A percentile compares a stretch with the other conserved stretches of the same genome.
Evolutionary conservation across 345 rosid genomes (phyloP).

Genomic region (Populus alba): DNA sequence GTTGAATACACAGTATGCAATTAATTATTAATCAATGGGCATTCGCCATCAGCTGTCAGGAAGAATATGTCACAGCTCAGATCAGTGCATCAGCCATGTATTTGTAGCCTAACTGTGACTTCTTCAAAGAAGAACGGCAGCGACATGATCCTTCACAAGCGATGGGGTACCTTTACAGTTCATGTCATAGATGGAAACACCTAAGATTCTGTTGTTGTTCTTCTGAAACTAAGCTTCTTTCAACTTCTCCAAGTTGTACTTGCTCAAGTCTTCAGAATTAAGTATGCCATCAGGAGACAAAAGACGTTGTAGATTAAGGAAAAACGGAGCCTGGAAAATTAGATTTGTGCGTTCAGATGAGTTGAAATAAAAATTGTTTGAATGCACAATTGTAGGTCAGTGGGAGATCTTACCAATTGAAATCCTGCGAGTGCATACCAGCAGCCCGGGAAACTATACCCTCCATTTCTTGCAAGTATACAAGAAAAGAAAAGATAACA

Average conservation of each 20-base stretch:
- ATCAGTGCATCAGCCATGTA: too few species aligned
- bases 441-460: conserved; percentile 26
- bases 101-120: too few species aligned
- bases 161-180: background rate
- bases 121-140: too few species aligned
- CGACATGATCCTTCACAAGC: too few species aligned
- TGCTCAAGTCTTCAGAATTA: conserved; percentile 31
- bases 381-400: too few species aligned
- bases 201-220: background rate
- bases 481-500: background rate
- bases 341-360: background rate
- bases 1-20: too few species aligned
- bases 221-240: conserved; percentile 25
- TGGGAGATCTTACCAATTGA: conserved; percentile 23
- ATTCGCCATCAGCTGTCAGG: too few species aligned
- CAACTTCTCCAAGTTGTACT: conserved; percentile 26
- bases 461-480: conserved; percentile 23
- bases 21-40: too few species aligned
- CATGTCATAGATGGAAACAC: background rate
- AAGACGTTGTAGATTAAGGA: conserved; percentile 18
- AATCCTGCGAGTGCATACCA: conserved; percentile 32
- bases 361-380: background rate
- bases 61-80: too few species aligned
- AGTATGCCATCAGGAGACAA: conserved; percentile 38
- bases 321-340: conserved; percentile 21